Evolutionary conservation across 805 yeast genomes (phyloP), one percentile per base, ranked within the genome.

Genomic region (Saccharomycopsis sp.): DNA sequence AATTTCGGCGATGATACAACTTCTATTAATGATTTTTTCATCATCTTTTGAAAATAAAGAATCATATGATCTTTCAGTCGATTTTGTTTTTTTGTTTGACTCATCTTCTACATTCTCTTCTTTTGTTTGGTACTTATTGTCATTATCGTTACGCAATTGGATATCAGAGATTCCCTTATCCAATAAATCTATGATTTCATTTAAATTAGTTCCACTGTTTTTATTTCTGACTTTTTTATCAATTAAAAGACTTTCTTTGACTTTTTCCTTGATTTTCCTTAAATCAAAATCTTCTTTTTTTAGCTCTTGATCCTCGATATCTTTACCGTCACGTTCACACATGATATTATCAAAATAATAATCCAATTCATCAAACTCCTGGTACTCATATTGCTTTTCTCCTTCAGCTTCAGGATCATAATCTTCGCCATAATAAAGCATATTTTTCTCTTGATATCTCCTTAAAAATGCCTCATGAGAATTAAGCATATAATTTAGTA

Each of bases 1-100:
- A 10, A 45, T 37, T 15, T 45, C 49, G 12, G 41, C 49, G 18
- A 45, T 45, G 28, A 40, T 37, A 15, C 18, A 34, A 20, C 49
- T 31, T 27, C 49, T 21, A 4, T 41, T 20, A 14, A 45, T 27
- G 5, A 31, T n/a, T 1, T 30, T 18, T 23, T 41, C 39, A 14
- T 45, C 48, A 21, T 36, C 35, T 18, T 25, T 23, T 3, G 21
- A 4, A 18, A 36, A 36, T 37, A 13, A n/a, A n/a, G n/a, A n/a
- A n/a, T n/a, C n/a, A n/a, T n/a, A n/a, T n/a, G n/a, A n/a, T n/a
- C 37, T 36, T 15, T 36, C n/a, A 9, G 8, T 26, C 12, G n/a
- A 13, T 26, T 26, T n/a, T 13, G 29, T 26, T n/a, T 26, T 13
- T 26, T n/a, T n/a, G n/a, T 26, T 26, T 13, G n/a, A 13, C 29